A percentile compares a stretch with the other conserved stretches of the same genome.
Evolutionary conservation across 768 basidiomycete genomes (phyloP).

Genomic region (Neoboletus subvelutipes): DNA sequence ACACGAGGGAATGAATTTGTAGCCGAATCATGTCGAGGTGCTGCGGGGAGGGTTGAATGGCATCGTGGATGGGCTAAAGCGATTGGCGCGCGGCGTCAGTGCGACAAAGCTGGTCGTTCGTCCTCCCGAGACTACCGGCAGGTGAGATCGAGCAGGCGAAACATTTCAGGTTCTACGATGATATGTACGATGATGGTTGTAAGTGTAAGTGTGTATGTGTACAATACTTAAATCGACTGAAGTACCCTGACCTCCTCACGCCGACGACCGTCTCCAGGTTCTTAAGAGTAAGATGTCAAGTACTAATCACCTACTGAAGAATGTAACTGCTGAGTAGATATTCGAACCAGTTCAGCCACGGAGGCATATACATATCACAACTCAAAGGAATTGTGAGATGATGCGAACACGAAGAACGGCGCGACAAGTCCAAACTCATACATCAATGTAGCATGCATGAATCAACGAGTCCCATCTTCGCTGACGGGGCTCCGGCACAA

Average conservation of each 20-base stretch:
- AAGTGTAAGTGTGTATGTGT: too few species aligned
- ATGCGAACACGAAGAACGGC: too few species aligned
- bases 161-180: not conserved
- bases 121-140: too few species aligned
- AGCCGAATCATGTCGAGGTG: constrained; percentile 40
- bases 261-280: too few species aligned
- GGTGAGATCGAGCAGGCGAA: not conserved
- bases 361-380: not conserved
- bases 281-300: too few species aligned
- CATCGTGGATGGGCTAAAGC: constrained; percentile 31
- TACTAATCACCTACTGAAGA: not conserved
- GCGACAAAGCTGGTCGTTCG: constrained; percentile 33
- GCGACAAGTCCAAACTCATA: too few species aligned
- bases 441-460: not conserved
- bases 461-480: not conserved
- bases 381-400: too few species aligned
- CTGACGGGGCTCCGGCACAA: not conserved
- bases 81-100: constrained; percentile 34
- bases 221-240: too few species aligned
- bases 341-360: not conserved
- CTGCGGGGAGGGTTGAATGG: constrained; percentile 38
- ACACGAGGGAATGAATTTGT: not conserved
- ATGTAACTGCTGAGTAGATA: not conserved
- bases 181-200: not conserved
- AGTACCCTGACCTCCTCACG: not conserved